These are phyloP conservation scores for Candida loeiensis DNA, from an alignment of 805 yeast genomes.

Conservation along the genomic window DNA sequence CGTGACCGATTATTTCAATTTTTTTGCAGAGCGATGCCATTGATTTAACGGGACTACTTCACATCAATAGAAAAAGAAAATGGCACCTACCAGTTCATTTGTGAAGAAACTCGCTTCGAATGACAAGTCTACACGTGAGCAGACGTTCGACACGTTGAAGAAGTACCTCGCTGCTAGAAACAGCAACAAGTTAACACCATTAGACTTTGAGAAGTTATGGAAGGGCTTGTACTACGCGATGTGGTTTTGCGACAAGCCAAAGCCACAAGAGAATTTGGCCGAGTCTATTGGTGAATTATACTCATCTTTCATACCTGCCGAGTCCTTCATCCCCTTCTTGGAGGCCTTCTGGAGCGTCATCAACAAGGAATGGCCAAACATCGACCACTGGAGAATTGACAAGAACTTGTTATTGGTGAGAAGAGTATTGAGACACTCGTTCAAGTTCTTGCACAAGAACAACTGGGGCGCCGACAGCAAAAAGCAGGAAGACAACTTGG, in stretches of 20 bases:
- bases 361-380: slow-evolving; percentile 73
- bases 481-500: slow-evolving; percentile 49
- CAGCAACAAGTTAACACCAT: slow-evolving; percentile 38
- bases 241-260: slow-evolving; percentile 96
- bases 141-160: slow-evolving; percentile 63
- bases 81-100: slow-evolving; percentile 46
- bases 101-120: slow-evolving; percentile 84
- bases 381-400: slow-evolving; percentile 86
- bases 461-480: slow-evolving; percentile 48
- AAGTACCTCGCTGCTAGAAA: slow-evolving; percentile 47
- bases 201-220: slow-evolving; percentile 84
- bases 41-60: neutral
- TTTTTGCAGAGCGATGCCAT: neutral
- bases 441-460: slow-evolving; percentile 50
- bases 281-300: slow-evolving; percentile 60
- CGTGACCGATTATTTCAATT: slow-evolving; percentile 2
- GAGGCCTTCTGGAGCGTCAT: slow-evolving; percentile 80
- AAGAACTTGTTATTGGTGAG: slow-evolving; percentile 81
- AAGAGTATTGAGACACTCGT: slow-evolving; percentile 63
- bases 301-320: slow-evolving; percentile 39
- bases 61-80: slow-evolving; percentile 1
- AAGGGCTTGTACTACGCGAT: slow-evolving; percentile 91
- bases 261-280: slow-evolving; percentile 86
- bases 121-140: slow-evolving; percentile 68
- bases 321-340: slow-evolving; percentile 49